These are phyloP conservation scores for Juglanconis oblonga DNA, from an alignment of 2,329 filamentous ascomycete species.

Conservation along the genomic window DNA sequence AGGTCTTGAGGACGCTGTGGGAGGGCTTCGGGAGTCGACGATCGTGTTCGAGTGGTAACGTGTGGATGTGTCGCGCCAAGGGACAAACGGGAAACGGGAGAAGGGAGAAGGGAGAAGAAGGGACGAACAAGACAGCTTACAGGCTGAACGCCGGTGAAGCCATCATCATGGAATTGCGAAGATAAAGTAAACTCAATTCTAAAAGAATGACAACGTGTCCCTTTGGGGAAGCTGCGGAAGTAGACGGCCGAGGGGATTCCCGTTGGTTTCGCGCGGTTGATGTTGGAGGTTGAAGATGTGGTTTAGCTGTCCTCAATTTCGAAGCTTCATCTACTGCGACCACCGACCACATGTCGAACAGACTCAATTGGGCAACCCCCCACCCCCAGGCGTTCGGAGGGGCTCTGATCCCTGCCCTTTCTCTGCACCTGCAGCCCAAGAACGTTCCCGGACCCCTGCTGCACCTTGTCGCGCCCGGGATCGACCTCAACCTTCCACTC, in stretches of 20 bases:
- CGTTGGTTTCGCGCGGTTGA: neutral
- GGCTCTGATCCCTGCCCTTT: neutral
- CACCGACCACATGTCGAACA: neutral
- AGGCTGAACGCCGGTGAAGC: neutral
- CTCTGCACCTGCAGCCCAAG: neutral
- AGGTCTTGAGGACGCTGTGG: neutral
- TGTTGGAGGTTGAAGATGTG: neutral
- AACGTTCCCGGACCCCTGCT: neutral
- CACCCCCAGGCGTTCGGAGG: neutral
- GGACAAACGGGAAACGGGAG: neutral
- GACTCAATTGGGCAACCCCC: too few relatives aligned
- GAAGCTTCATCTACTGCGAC: neutral
- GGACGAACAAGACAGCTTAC: neutral
- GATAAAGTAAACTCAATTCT: neutral
- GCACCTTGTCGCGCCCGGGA: neutral
- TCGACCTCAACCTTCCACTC: neutral
- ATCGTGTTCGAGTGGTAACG: neutral
- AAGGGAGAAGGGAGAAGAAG: too few relatives aligned
- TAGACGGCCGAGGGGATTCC: neutral
- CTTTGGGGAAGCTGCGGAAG: neutral
- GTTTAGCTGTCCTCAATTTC: slow-evolving; percentile 9
- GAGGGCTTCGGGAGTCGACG: neutral
- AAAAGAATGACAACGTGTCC: neutral
- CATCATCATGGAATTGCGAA: neutral
- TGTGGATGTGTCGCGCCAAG: neutral